Base-by-base conservation (phyloP, 805 yeast genomes). In the Starmerella cellae region DNA sequence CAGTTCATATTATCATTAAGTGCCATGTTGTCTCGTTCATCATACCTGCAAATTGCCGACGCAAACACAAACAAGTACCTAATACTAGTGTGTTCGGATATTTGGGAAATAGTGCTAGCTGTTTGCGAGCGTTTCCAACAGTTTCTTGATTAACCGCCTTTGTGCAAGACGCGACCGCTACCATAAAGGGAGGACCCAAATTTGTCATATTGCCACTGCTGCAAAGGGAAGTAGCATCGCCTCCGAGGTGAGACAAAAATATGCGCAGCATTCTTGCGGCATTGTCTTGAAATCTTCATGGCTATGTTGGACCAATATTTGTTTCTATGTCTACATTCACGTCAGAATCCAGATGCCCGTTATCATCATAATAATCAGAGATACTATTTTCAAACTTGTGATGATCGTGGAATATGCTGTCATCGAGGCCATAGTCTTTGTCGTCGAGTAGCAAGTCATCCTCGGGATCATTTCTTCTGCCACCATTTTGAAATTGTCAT, bases 101-200 rank as follows among this genome's bases (percentile, higher is more conserved):
- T 21, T 39, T 31, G 18, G 48, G 48, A 20, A 53, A 46, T 3
- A 47, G 35, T 2, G 50, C 50, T 18, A 47, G 45, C 20, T 47
- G 39, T 14, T 27, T 37, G 23, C 32, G 37, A 14, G 52, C 54
- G 4, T 30, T 31, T 3, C 61, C 61, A 38, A 75, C 70, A 48
- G 72, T 70, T 1, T 63, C 54, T 2, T 49, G 43, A 9, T 66
- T 64, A 2, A 79, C 65, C 32, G 63, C 63, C 9, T 69, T 64
- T 49, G 83, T 75, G 3, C 87, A 67, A 52, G 79, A 78, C 3
- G 88, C 79, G 16, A 80, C 79, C 29, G 82, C 79, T 1, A 68
- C 63, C 28, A 85, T 62, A 14, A 31, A 16, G 11, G 18, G 6
- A 8, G 34, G 21, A 13, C 21, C 34, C 10, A 31, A 17, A 31